These are phyloP conservation scores for Phytophthora syringae DNA, from an alignment of 352 stramenopile genomes.

Conservation along the genomic window DNA sequence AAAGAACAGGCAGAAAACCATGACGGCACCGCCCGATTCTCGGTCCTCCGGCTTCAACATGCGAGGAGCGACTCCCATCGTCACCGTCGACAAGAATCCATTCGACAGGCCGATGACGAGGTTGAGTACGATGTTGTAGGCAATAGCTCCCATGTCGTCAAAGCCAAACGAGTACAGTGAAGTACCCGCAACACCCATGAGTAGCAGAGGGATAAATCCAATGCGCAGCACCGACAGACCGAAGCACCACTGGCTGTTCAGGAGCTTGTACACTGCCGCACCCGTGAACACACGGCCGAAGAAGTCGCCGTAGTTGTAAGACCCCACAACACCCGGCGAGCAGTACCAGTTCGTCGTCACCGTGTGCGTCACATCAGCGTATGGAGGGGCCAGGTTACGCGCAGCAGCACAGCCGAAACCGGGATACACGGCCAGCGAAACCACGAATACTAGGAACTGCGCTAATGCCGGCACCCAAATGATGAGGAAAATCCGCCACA, in stretches of 20 bases:
- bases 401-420: slow-evolving; percentile 54
- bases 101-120: slow-evolving; percentile 54
- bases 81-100: slow-evolving; percentile 61
- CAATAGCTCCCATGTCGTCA: slow-evolving; percentile 33
- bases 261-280: slow-evolving; percentile 53
- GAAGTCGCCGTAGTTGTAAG: slow-evolving; percentile 72
- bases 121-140: slow-evolving; percentile 55
- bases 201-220: slow-evolving; percentile 54
- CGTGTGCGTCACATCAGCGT: slow-evolving; percentile 23
- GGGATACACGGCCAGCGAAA: slow-evolving; percentile 55
- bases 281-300: slow-evolving; percentile 53
- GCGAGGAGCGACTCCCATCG: slow-evolving; percentile 55
- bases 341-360: slow-evolving; percentile 51
- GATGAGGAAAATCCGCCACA: slow-evolving; percentile 56
- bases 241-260: slow-evolving; percentile 55
- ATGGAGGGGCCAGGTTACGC: slow-evolving; percentile 37
- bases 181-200: slow-evolving; percentile 60
- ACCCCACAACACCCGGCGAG: slow-evolving; percentile 56
- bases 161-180: slow-evolving; percentile 59
- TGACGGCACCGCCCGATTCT: slow-evolving; percentile 56
- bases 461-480: slow-evolving; percentile 56
- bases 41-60: slow-evolving; percentile 58
- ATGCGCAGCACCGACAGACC: slow-evolving; percentile 46
- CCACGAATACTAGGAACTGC: slow-evolving; percentile 68
- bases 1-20: slow-evolving; percentile 64